These are phyloP conservation scores for Picochlorum sp. DNA, from an alignment of 139 green algal genomes.

Conservation along the genomic window DNA sequence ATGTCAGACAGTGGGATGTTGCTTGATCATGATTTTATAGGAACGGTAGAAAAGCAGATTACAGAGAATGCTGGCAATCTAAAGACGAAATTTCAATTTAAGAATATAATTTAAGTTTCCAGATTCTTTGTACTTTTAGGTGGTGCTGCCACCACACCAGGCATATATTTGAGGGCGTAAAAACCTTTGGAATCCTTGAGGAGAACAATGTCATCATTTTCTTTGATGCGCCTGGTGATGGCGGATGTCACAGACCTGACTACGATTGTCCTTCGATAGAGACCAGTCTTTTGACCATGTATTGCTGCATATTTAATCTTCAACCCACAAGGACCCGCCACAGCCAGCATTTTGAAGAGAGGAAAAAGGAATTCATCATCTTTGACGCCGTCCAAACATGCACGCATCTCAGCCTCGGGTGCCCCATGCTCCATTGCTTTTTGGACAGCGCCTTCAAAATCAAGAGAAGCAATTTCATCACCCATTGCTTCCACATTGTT, in stretches of 20 bases:
- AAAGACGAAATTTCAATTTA: too few species aligned
- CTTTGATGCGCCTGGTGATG: neutral
- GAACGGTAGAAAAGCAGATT: too few species aligned
- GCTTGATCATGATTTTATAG: too few species aligned
- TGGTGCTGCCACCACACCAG: conserved; percentile 3
- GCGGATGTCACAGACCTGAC: neutral
- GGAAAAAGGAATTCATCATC: neutral
- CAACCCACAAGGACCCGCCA: neutral
- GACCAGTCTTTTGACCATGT: neutral
- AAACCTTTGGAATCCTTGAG: neutral
- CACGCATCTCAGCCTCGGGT: neutral
- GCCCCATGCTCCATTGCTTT: neutral
- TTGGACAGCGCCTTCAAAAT: neutral
- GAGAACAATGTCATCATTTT: neutral
- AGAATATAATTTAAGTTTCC: too few species aligned
- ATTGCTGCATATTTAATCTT: neutral
- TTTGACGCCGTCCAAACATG: neutral
- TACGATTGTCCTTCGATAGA: neutral
- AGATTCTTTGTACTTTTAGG: neutral
- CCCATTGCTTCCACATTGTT: neutral
- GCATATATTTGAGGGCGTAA: conserved; percentile 14
- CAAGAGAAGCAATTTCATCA: neutral
- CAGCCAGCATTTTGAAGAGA: neutral
- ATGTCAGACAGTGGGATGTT: too few species aligned
- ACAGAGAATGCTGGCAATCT: too few species aligned